These are phyloP conservation scores for Apostasia shenzhenica DNA, from an alignment of 106 monocot species.

Conservation along the genomic window DNA sequence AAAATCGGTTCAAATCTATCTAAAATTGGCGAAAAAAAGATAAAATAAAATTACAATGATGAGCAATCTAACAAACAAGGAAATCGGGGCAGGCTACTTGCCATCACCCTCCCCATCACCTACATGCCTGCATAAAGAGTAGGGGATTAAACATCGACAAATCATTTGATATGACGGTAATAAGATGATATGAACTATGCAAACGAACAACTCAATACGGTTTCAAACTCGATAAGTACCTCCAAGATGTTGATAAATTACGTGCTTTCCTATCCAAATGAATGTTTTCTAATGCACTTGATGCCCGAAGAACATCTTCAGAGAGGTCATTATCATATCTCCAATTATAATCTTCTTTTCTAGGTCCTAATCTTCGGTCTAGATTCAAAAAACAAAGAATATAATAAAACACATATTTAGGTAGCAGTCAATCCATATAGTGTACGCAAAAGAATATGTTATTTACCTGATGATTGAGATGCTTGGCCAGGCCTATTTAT, in stretches of 20 bases:
- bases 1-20: too few relatives aligned
- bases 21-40: too few relatives aligned
- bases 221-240: constrained; percentile 29
- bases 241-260: constrained; percentile 84
- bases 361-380: constrained; percentile 63
- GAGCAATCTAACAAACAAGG: too few relatives aligned
- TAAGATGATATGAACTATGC: too few relatives aligned
- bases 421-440: background rate
- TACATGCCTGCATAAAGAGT: too few relatives aligned
- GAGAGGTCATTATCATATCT: constrained; percentile 81
- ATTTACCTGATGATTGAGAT: constrained; percentile 72
- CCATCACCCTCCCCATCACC: too few relatives aligned
- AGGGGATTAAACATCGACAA: too few relatives aligned
- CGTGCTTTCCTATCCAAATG: constrained; percentile 84
- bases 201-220: too few relatives aligned
- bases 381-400: constrained; percentile 6
- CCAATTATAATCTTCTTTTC: constrained; percentile 84
- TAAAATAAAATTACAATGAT: too few relatives aligned
- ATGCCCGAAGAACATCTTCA: constrained; percentile 76
- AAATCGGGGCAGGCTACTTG: too few relatives aligned
- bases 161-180: too few relatives aligned
- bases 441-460: background rate
- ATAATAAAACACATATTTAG: background rate
- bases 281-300: constrained; percentile 78
- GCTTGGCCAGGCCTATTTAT: constrained; percentile 37